phyloP scores from a whole-genome alignment of 2,329 filamentous ascomycete genomes.

The Penicillium freii region DNA sequence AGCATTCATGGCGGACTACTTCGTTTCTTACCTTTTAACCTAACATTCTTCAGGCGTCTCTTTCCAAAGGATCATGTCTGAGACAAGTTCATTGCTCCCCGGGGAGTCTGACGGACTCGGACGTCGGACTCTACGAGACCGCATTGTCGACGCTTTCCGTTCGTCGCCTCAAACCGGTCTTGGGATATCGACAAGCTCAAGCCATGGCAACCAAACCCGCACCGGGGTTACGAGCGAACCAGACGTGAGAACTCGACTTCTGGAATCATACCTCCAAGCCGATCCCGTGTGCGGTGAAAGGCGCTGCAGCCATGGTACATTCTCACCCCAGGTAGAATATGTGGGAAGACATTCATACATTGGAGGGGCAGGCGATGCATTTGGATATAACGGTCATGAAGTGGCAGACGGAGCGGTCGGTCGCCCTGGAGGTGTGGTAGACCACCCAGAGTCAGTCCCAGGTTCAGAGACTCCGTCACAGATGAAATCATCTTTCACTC shows the following conservation, averaged over 20 bases:
- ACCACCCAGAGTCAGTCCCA: conserved; percentile 40
- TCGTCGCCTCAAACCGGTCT: conserved; percentile 14
- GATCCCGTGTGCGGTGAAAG: conserved; percentile 41
- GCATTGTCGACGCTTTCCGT: conserved; percentile 34
- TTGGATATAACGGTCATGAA: conserved; percentile 35
- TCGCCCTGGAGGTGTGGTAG: conserved; percentile 39
- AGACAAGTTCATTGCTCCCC: conserved; percentile 24
- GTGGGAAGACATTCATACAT: conserved; percentile 51
- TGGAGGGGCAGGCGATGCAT: conserved; percentile 28
- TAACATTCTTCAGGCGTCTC: neutral
- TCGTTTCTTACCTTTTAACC: neutral
- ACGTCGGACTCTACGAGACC: conserved; percentile 32
- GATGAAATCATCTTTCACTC: conserved; percentile 67
- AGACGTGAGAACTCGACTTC: conserved; percentile 38
- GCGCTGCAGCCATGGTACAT: conserved; percentile 70
- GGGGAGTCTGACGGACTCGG: conserved; percentile 22
- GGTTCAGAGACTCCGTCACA: conserved; percentile 67
- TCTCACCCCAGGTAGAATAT: conserved; percentile 65
- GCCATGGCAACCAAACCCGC: neutral
- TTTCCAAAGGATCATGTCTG: conserved; percentile 23
- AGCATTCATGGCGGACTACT: conserved; percentile 9
- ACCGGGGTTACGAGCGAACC: conserved; percentile 20
- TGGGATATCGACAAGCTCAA: conserved; percentile 7
- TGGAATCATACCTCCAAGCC: conserved; percentile 40
- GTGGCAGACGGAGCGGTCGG: conserved; percentile 18